Conservation (phyloP, 1,139 yeast genomes). For the Suhomyces bribrorum region DNA sequence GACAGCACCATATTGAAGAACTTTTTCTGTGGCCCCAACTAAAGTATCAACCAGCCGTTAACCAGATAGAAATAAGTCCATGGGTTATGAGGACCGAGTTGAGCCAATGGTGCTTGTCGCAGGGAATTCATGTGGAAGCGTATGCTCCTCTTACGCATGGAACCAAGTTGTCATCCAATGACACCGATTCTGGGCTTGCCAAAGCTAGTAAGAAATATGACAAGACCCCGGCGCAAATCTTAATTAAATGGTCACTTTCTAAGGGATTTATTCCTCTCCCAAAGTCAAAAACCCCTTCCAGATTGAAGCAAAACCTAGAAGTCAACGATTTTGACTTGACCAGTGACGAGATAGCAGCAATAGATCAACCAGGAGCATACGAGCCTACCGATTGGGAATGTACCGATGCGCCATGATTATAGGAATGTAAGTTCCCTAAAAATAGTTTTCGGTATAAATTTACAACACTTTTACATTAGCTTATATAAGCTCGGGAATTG, state of each 20-base stretch:
- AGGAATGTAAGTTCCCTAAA: neutral
- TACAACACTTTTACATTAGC: too few relatives aligned
- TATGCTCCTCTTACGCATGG: conserved; percentile 46
- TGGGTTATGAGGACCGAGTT: conserved; percentile 72
- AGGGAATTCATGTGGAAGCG: conserved; percentile 38
- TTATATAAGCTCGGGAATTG: too few relatives aligned
- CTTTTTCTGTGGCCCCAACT: conserved; percentile 54
- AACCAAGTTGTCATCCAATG: conserved; percentile 20
- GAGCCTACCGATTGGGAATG: conserved; percentile 78
- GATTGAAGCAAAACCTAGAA: conserved; percentile 38
- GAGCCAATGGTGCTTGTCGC: conserved; percentile 50
- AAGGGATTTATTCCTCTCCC: conserved; percentile 48
- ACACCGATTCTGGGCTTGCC: conserved; percentile 8
- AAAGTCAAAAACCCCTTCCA: conserved; percentile 29
- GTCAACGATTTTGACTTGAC: conserved; percentile 53
- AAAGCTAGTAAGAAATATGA: conserved; percentile 23
- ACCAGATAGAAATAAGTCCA: conserved; percentile 73
- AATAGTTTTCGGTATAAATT: too few relatives aligned
- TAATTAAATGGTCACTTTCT: conserved; percentile 40
- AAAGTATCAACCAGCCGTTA: conserved; percentile 55
- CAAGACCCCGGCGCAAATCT: conserved; percentile 33
- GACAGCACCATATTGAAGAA: conserved; percentile 60
- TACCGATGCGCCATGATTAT: conserved; percentile 49
- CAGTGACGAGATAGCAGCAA: conserved; percentile 41
- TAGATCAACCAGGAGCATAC: conserved; percentile 48